Evolutionary conservation across 352 stramenopile species (phyloP), one percentile per base, ranked within the genome.

Genomic region (Phytopythium oedochilum): DNA sequence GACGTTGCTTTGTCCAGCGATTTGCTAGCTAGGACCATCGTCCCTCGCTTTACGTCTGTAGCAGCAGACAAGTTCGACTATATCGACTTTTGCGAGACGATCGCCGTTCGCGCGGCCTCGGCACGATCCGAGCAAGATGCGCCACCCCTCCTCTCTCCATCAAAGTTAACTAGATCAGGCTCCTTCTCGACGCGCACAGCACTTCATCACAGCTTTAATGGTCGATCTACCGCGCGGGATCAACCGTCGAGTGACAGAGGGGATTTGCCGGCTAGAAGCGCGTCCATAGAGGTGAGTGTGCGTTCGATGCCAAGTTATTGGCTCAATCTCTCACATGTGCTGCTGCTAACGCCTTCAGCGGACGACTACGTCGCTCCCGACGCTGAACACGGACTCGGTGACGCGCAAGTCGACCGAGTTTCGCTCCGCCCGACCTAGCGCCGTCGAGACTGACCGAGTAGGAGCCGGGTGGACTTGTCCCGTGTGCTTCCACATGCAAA

Each of bases 401-500:
- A 48, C 23, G 23, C 55, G 58, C 31, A 70, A 63, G 42, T 4
- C 32, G 43, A 50, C 40, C 43, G 45, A 45, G n/a, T 36, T 49
- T 14, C 44, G 58, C 22, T 20, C 49, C 29, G 43, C 42, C 22
- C 42, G 61, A 45, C 60, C 54, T 45, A 60, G 43, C 25, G 58
- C 53, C 39, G 10, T 18, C 17, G 53, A 62, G 26, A 42, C 23
- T 15, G 36, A 18, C n/a, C 29, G 34, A 63, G 29, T 50, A 55
- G 48, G 31, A 15, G 35, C 32, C 7, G 58, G 51, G 2, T 93
- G 83, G 83, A 76, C 54, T 31, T 93, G 83, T 22, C 64, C 75
- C 8, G 71, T 93, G 23, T 93, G 83, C 43, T 81, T 89, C 29
- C 81, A 89, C 56, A 76, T 64, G 6, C 83, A 93, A 53, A 88